Evolutionary conservation across 2,329 filamentous ascomycete species (phyloP).

Genomic region (Ceratocystis variospora): DNA sequence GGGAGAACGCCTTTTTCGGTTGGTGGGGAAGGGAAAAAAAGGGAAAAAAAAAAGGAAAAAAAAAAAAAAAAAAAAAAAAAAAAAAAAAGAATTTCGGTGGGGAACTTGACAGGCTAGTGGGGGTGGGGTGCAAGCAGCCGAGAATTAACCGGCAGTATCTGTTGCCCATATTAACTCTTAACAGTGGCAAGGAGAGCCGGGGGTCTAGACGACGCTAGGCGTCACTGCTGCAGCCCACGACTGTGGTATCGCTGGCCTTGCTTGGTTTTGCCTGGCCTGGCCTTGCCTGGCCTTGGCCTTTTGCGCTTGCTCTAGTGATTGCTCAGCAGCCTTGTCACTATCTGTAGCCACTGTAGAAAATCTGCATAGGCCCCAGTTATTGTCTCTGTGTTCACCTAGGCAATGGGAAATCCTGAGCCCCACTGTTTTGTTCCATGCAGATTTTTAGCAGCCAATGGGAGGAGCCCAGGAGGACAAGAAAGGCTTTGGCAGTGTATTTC

Average conservation of each 20-base stretch:
- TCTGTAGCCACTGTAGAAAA: background rate
- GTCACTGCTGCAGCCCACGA: no score
- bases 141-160: background rate
- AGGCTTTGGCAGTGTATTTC: no score
- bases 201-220: background rate
- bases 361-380: background rate
- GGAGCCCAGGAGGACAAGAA: background rate
- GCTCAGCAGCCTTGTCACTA: background rate
- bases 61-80: background rate
- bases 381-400: background rate
- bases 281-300: background rate
- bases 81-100: background rate
- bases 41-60: background rate
- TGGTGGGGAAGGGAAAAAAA: background rate
- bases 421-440: conserved; percentile 1
- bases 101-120: background rate
- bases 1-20: background rate
- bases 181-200: background rate
- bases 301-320: background rate
- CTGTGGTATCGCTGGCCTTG: no score
- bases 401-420: background rate
- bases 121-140: background rate
- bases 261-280: no score
- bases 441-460: background rate
- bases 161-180: background rate